phyloP scores from a whole-genome alignment of 305 asterid species.

The Fraxinus greggii region DNA sequence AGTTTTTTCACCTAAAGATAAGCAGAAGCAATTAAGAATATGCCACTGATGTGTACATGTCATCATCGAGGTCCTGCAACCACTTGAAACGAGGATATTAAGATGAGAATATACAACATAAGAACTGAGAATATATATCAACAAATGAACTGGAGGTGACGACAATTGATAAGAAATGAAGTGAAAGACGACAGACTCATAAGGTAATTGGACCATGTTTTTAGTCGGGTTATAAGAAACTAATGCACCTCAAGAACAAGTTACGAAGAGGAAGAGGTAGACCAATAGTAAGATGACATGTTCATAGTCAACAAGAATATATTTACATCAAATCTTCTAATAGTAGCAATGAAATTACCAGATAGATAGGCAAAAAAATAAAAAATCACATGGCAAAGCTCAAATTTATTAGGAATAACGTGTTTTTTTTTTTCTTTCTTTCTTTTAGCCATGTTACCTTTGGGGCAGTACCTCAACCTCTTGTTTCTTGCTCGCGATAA shows the following conservation, averaged over 20 bases:
- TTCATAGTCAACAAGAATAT: background rate
- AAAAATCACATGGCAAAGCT: background rate
- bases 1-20: conserved; percentile 10
- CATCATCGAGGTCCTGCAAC: background rate
- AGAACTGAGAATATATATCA: background rate
- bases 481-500: conserved; percentile 10
- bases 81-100: background rate
- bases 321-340: background rate
- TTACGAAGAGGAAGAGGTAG: background rate
- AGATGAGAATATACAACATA: background rate
- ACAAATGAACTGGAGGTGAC: background rate
- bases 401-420: conserved; percentile 10
- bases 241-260: background rate
- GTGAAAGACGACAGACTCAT: background rate
- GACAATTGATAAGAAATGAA: background rate
- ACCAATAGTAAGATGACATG: background rate
- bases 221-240: background rate
- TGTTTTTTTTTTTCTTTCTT: too few species aligned
- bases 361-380: background rate
- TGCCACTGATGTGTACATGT: conserved; percentile 4
- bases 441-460: conserved; percentile 18
- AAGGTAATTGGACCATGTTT: background rate
- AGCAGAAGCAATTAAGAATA: background rate
- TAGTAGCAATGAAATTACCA: background rate
- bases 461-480: background rate